Evolutionary conservation across 1,284 basidiomycete genomes (phyloP), one percentile per base, ranked within the genome.

Genomic region (Boletus semigastroideus): DNA sequence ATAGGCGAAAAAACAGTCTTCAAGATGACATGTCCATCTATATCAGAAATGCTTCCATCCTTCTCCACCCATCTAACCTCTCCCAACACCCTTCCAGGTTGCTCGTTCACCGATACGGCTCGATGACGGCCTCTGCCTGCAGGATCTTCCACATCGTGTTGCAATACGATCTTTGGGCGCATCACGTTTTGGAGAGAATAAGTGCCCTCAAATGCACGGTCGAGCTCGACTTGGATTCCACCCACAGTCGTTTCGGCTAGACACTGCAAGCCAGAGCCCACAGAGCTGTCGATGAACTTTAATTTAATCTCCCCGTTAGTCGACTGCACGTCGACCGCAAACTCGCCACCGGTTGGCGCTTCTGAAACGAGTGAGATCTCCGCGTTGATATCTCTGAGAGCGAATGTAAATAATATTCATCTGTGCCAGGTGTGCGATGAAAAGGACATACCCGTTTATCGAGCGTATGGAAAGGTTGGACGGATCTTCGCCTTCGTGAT

Each of bases 141-240:
- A 2, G 79, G 77, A 52, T 80, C 77, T 42, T 69, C 67, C 12
- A 58, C 63, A 16, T 55, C 46, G 25, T 31, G 48, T 40, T 62
- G 27, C 5, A 51, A 62, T 5, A 71, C 42, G 13, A 68, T 43
- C 12, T 49, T 55, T 0, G 66, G 54, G 7, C 55, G 58, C 37
- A 65, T 42, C 31, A 66, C 48, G 11, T 63, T 59, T 28, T 71
- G 67, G 43, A 74, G 57, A 17, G 56, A 56, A 61, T 78, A 78
- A 2, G 51, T 52, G 16, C 77, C 81, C 53, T 82, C 76, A 54
- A 69, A 79, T 2, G 77, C 69, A 33, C 60, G 49, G 48, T 74
- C 68, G 5, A 79, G 66, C 31, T 55, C 43, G 11, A 74, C 68
- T 19, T 58, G 45, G 3, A 72, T 65, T 1, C 57, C 65, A 6